Base-by-base conservation (phyloP, 176 grass and related monocot species). In the Hordeum marinum region DNA sequence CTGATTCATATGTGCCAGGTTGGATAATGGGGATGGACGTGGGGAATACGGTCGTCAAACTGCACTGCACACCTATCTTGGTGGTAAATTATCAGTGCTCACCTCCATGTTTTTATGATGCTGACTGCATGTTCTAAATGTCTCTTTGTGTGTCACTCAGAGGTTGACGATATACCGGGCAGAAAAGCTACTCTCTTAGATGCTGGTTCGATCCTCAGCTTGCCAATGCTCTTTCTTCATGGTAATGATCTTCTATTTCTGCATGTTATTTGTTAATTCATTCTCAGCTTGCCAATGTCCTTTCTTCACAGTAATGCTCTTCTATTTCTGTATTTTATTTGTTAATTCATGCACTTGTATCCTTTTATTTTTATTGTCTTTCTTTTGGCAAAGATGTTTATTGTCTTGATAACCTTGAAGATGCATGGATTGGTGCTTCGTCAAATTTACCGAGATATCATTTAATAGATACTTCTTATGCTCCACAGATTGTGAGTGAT, bases 61-160 rank as follows among this genome's bases (percentile, higher is more conserved):
- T 61, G 92, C 96, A 15, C 41, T 94, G 80, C 96, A 98, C 78
- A 84, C 89, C 36, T 98, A 98, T 81, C 96, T 98, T 89, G 96
- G 96, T 18, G 93, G 96, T 98, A 87, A 88, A 81, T 76, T 76
- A 81, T 69, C 40, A 10, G 70, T 29, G 37, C 43, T 52, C 43
- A 37, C 65, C 37, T 67, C 64, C 21, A 11, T 24, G 75, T 13
- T 1, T 89, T 52, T 77, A 60, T 83, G 11, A 61, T 63, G 15
- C 35, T 24, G 3, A 77, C 77, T 87, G 17, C 57, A 72, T 77
- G 82, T 58, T 25, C 34, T 90, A 77, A 81, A 48, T 21, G 23
- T 87, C n/a, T 55, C 61, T 71, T 48, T 83, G 4, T 62, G 34
- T 86, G 76, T 71, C 76, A 83, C 78, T 80, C 88, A 98, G 96